A percentile compares a stretch with the other conserved stretches of the same genome.
Conservation (phyloP, 371 early-diverging fungal genomes). For the Mucor sp. region DNA sequence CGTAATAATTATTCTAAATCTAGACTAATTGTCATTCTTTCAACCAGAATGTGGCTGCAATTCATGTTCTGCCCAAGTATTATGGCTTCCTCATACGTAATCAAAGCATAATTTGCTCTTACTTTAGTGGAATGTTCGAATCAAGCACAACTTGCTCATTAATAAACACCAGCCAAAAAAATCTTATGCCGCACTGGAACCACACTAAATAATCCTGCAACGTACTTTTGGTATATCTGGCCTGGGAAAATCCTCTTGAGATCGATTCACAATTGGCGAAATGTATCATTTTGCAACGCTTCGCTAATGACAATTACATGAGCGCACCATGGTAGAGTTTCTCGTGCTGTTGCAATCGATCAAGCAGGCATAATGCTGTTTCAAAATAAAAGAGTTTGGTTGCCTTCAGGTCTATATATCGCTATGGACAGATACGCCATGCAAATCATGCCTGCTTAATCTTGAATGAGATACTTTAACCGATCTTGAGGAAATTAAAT, state of each 20-base stretch:
- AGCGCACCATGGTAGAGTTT: neutral
- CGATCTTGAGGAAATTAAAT: neutral
- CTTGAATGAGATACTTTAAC: neutral
- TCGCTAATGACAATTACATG: neutral
- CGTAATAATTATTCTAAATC: neutral
- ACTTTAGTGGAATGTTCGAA: neutral
- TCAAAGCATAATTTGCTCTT: neutral
- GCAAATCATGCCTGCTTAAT: neutral
- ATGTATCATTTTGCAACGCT: neutral
- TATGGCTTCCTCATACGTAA: neutral
- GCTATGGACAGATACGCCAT: neutral
- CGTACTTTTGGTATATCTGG: neutral
- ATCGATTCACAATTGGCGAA: neutral
- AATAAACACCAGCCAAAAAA: neutral
- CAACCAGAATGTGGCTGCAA: neutral
- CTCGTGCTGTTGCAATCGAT: neutral
- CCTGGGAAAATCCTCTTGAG: neutral
- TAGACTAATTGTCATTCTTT: neutral
- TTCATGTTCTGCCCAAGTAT: neutral
- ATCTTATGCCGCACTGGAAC: neutral
- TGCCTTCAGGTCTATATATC: neutral
- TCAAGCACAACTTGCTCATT: neutral
- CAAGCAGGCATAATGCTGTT: neutral
- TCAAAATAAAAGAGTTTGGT: neutral
- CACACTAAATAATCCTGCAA: neutral